A percentile compares a stretch with the other conserved stretches of the same genome.
Conservation (phyloP, 2,329 filamentous ascomycete genomes). For the Penicillium capsulatum region DNA sequence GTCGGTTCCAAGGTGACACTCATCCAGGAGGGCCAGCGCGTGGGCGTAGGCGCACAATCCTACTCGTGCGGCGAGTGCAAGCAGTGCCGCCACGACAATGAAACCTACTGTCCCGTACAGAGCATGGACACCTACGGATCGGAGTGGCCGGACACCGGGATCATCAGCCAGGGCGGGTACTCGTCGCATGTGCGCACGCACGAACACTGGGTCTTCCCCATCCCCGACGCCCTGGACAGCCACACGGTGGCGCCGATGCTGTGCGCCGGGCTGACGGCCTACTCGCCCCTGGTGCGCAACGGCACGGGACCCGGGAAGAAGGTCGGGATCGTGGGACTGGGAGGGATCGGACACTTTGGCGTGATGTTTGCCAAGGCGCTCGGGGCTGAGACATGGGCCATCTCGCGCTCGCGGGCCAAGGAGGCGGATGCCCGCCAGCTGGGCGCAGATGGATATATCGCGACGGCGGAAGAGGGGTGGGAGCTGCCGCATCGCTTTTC, state of each 20-base stretch:
- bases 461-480: conserved; percentile 57
- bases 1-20: conserved; percentile 63
- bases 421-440: conserved; percentile 57
- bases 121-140: conserved; percentile 51
- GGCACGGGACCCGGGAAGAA: conserved; percentile 64
- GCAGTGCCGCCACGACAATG: conserved; percentile 62
- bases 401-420: conserved; percentile 58
- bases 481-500: conserved; percentile 51
- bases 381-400: conserved; percentile 59
- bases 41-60: conserved; percentile 66
- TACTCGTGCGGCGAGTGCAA: conserved; percentile 62
- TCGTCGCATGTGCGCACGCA: conserved; percentile 66
- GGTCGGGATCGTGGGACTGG: conserved; percentile 45
- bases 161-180: conserved; percentile 64
- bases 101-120: conserved; percentile 62
- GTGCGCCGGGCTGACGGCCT: conserved; percentile 78
- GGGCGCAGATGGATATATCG: conserved; percentile 59
- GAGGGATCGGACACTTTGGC: conserved; percentile 68
- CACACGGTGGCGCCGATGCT: conserved; percentile 71
- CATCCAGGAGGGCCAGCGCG: conserved; percentile 59
- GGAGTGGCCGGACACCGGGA: conserved; percentile 56
- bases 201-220: conserved; percentile 67
- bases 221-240: conserved; percentile 65
- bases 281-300: conserved; percentile 71
- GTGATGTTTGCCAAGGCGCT: conserved; percentile 66